Evolutionary conservation across 148 eudicot genomes (phyloP), one percentile per base, ranked within the genome.

Genomic region (Cornus kousa): DNA sequence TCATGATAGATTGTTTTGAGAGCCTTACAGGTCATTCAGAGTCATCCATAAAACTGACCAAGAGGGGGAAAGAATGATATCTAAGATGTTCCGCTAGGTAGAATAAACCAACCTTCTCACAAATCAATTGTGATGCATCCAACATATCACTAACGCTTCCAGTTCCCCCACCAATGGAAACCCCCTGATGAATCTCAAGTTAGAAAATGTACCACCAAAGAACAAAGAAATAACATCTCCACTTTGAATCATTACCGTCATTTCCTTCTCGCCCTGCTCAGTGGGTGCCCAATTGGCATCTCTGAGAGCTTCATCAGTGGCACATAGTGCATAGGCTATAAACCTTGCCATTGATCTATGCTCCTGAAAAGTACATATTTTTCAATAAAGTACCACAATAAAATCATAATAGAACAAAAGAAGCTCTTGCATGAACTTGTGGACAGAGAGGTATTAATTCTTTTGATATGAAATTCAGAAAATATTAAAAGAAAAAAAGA

Each of bases 311-410:
- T 96, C 99, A 84, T 94, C 91, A 75, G 98, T 86, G 17, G 99
- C 98, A 85, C 99, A 96, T 67, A 96, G 77, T 65, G 99, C 99
- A 89, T 93, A 96, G 50, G 87, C 97, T 67, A 96, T 91, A 80
- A 96, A 96, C 90, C 94, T 94, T 60, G 99, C 84, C 76, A 91
- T 79, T 10, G 99, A 87, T 81, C 89, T 91, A 75, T 93, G 89
- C 80, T 94, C 98, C 99, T 95, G 90, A 67, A 31, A 65, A 71
- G 77, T 37, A 10, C 19, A 80, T 6, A 23, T 14, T 14, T 57
- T 12, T n/a, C 14, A 22, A 28, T 35, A 50, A 35, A 53, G n/a
- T 53, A 32, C 10, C n/a, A 65, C 68, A 12, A 62, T 5, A 57
- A 46, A 11, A 23, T 12, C 12, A 65, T 23, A 3, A 19, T 31